Base-by-base conservation (phyloP, 371 early-diverging fungal species). In the Nematocida parisii region DNA sequence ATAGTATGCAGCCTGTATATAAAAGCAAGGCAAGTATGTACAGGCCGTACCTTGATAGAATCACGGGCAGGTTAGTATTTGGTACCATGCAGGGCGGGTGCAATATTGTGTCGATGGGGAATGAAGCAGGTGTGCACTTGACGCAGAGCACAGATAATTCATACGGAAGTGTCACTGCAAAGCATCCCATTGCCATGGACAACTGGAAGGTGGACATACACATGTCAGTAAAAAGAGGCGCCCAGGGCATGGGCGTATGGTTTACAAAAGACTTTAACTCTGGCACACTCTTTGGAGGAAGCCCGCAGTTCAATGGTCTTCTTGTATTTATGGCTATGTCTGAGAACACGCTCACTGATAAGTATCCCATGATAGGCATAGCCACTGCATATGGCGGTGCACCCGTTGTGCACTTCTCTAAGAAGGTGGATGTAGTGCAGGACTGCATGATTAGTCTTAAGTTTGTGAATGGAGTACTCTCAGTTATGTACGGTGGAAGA, bases 191-290 rank as follows among this genome's bases (percentile, higher is more conserved):
- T 18, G 18, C 24, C 0, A 11, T 42, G 20, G 66, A 24, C 6
- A 66, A 46, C 13, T 75, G 75, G 75, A 20, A 45, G 33, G 1
- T 66, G 22, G 75, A 75, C 55, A n/a, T 75, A 11, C 57, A 60
- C 45, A 0, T 66, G 50, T 5, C 7, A n/a, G 27, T 75, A 42
- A 39, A 62, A 11, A n/a, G 5, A 18, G 46, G 52, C 1, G 27
- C 45, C 5, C 22, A 75, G 22, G 67, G 75, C 22, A 40, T 66
- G 13, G 75, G 66, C 42, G 50, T 75, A n/a, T 75, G 75, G 75
- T 6, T 66, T 24, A 56, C 13, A 27, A 27, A 27, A 15, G 54
- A 61, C 40, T 57, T 73, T 45, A 6, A 60, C 18, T 13, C 5
- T 5, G 73, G 73, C 7, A 4, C n/a, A 24, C 50, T 73, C 47